Evolutionary conservation across 1,139 yeast genomes (phyloP).

Genomic region (Groenewaldozyma sp.): DNA sequence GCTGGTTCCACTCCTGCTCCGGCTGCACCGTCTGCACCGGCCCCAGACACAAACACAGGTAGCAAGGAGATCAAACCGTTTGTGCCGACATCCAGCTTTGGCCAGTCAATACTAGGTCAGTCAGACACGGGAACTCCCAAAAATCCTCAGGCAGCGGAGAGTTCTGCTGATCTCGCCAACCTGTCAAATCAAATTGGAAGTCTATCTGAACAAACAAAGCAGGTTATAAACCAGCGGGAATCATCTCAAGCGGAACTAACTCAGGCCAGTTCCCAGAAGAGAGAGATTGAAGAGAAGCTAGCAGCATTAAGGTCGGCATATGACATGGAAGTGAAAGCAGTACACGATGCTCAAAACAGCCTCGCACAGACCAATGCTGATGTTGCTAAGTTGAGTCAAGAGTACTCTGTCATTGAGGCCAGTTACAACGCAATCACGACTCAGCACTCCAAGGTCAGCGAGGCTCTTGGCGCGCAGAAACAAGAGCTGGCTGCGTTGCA

Average conservation of each 20-base stretch:
- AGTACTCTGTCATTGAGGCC: slow-evolving; percentile 74
- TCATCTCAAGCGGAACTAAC: slow-evolving; percentile 71
- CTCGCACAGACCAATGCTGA: slow-evolving; percentile 56
- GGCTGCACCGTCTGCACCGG: neutral
- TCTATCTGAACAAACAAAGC: slow-evolving; percentile 63
- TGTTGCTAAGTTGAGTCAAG: slow-evolving; percentile 62
- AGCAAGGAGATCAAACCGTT: slow-evolving; percentile 21
- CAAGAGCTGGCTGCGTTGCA: slow-evolving; percentile 52
- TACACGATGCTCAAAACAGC: slow-evolving; percentile 53
- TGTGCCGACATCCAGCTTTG: slow-evolving; percentile 61
- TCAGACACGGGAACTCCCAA: neutral
- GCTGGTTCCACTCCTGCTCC: slow-evolving; percentile 10
- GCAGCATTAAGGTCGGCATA: slow-evolving; percentile 58
- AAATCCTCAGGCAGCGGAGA: neutral
- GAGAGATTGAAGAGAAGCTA: slow-evolving; percentile 64
- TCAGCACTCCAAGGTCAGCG: slow-evolving; percentile 54
- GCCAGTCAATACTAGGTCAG: slow-evolving; percentile 40
- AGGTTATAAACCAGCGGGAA: slow-evolving; percentile 58
- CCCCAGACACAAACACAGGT: neutral
- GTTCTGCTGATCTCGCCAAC: slow-evolving; percentile 69
- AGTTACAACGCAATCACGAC: slow-evolving; percentile 63
- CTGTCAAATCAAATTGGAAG: slow-evolving; percentile 78
- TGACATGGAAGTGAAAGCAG: slow-evolving; percentile 63
- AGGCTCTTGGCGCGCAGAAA: slow-evolving; percentile 54
- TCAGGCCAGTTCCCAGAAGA: slow-evolving; percentile 53